Conservation (phyloP, 352 stramenopile species). For the Phytophthora niederhauseri region DNA sequence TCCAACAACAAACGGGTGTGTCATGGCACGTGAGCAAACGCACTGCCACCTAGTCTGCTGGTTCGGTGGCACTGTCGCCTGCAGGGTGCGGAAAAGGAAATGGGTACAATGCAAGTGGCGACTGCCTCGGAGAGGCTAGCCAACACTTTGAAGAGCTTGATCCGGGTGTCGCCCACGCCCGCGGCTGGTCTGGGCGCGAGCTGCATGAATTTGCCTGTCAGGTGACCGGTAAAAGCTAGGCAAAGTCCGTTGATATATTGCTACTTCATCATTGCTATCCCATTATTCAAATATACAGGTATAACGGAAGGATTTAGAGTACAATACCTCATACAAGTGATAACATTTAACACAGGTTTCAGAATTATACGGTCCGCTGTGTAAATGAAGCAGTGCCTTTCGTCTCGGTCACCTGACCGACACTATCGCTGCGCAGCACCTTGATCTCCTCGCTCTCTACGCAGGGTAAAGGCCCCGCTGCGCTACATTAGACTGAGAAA, state of each 20-base stretch:
- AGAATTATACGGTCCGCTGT: no score
- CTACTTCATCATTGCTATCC: no score
- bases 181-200: background rate
- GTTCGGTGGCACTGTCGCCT: constrained; percentile 1
- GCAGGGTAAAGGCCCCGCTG: constrained; percentile 6
- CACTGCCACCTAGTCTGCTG: constrained; percentile 7
- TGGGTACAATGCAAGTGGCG: background rate
- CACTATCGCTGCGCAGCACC: background rate
- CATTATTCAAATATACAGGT: no score
- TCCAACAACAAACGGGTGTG: no score
- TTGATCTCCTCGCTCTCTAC: constrained; percentile 1
- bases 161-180: background rate
- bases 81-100: constrained; percentile 2
- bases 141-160: background rate
- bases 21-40: background rate
- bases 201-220: no score
- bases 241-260: no score
- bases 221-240: no score
- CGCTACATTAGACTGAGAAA: constrained; percentile 2
- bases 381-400: no score
- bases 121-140: background rate
- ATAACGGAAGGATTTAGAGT: no score
- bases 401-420: no score
- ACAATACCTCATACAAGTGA: no score
- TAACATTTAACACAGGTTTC: no score